Evolutionary conservation across 108 stramenopile species (phyloP).

Genomic region (Hondaea fermentalgiana): DNA sequence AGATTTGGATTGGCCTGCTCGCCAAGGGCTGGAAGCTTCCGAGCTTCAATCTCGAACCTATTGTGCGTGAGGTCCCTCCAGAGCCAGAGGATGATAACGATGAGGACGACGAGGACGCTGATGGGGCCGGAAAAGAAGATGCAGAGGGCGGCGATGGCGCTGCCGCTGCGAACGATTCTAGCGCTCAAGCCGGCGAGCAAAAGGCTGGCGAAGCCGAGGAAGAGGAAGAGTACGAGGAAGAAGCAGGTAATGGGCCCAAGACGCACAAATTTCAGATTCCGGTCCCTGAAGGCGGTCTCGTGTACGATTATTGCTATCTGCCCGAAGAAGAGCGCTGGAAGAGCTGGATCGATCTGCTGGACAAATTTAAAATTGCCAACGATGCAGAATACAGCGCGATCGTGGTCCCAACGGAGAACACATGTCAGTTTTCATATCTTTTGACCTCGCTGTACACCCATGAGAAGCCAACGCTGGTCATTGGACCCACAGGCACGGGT

Average conservation of each 20-base stretch:
- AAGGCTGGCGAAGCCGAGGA: neutral
- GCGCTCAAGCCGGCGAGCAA: neutral
- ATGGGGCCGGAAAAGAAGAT: neutral
- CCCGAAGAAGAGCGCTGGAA: constrained; percentile 35
- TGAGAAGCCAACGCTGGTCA: constrained; percentile 36
- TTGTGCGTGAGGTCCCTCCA: neutral
- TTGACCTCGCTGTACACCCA: constrained; percentile 36
- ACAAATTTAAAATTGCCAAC: constrained; percentile 30
- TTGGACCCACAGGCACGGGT: constrained; percentile 61
- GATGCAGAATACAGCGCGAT: constrained; percentile 32
- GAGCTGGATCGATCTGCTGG: constrained; percentile 38
- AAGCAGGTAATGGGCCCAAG: neutral
- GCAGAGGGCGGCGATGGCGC: neutral
- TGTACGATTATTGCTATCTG: constrained; percentile 35
- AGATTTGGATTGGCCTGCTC: constrained; percentile 16
- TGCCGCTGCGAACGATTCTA: no score
- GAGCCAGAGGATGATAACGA: neutral
- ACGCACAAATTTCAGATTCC: neutral
- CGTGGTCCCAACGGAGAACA: constrained; percentile 53
- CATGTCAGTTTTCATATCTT: constrained; percentile 47
- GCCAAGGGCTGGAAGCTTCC: constrained; percentile 36
- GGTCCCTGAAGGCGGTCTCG: neutral
- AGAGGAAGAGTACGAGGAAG: neutral
- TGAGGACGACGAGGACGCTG: neutral
- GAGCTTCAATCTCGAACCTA: constrained; percentile 16